These are phyloP conservation scores for Thinopyrum elongatum DNA, from an alignment of 176 grass and related monocot genomes.

Conservation along the genomic window DNA sequence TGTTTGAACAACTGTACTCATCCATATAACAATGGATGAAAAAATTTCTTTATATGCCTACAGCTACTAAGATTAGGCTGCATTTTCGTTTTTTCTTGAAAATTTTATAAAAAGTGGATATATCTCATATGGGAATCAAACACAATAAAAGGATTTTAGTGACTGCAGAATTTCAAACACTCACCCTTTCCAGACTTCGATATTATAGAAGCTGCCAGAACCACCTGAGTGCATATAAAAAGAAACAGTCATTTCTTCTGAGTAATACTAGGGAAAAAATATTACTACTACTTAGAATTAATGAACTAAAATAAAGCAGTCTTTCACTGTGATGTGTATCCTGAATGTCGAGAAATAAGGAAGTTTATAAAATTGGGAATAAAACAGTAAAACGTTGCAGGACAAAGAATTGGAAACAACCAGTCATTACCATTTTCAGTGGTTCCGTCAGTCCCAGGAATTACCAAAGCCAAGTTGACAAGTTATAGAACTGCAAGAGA, in stretches of 20 bases:
- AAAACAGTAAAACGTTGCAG: neutral
- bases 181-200: conserved; percentile 82
- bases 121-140: neutral
- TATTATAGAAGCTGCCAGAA: conserved; percentile 74
- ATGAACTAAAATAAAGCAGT: neutral
- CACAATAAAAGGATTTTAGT: neutral
- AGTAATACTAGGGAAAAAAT: neutral
- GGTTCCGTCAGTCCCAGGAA: neutral
- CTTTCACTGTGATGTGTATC: neutral
- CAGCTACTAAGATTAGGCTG: neutral
- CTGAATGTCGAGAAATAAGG: neutral
- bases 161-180: conserved; percentile 20
- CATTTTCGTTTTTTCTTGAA: neutral
- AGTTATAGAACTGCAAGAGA: conserved; percentile 22
- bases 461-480: conserved; percentile 11
- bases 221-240: conserved; percentile 51
- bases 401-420: neutral
- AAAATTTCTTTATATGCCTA: neutral
- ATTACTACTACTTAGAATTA: neutral
- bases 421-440: conserved; percentile 47
- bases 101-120: neutral
- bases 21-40: neutral
- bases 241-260: conserved; percentile 11
- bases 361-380: conserved; percentile 10
- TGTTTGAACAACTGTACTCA: neutral